These are phyloP conservation scores for Hymenoscyphus fructigenus DNA, from an alignment of 2,329 filamentous ascomycete genomes.

Conservation along the genomic window DNA sequence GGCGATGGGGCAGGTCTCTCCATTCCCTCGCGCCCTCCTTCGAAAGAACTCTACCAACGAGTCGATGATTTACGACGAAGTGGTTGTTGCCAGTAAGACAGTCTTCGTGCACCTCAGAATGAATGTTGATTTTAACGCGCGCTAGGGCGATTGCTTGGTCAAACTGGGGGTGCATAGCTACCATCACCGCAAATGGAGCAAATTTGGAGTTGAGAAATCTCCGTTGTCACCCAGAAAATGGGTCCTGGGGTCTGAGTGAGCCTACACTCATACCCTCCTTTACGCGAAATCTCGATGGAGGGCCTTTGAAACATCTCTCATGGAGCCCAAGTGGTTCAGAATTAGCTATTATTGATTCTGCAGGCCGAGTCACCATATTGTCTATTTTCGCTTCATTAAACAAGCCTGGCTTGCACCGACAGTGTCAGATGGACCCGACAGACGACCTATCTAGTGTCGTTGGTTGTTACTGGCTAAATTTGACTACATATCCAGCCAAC, in stretches of 20 bases:
- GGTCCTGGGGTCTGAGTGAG: slow-evolving; percentile 73
- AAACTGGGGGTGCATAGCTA: slow-evolving; percentile 79
- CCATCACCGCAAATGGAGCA: slow-evolving; percentile 70
- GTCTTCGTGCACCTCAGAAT: not conserved
- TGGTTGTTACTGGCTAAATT: slow-evolving; percentile 77
- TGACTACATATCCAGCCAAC: slow-evolving; percentile 29
- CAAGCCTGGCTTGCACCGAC: slow-evolving; percentile 60
- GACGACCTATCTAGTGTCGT: slow-evolving; percentile 78
- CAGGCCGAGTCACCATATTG: slow-evolving; percentile 74
- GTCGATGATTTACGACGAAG: slow-evolving; percentile 73
- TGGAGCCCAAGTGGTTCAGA: slow-evolving; percentile 78
- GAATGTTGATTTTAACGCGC: slow-evolving; percentile 6
- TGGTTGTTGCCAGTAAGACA: slow-evolving; percentile 77
- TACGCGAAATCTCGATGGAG: slow-evolving; percentile 56
- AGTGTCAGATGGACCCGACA: slow-evolving; percentile 64
- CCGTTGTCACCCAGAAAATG: slow-evolving; percentile 65
- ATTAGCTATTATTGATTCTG: slow-evolving; percentile 77
- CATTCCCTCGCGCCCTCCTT: slow-evolving; percentile 52
- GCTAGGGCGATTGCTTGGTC: slow-evolving; percentile 82
- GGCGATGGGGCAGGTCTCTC: slow-evolving; percentile 65
- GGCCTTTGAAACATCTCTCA: slow-evolving; percentile 73
- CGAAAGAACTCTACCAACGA: slow-evolving; percentile 68
- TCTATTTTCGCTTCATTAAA: slow-evolving; percentile 73
- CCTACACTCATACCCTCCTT: slow-evolving; percentile 64
- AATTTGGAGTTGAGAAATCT: slow-evolving; percentile 72